Conservation (phyloP, 2,329 filamentous ascomycete species). For the Diaporthe caulivora region DNA sequence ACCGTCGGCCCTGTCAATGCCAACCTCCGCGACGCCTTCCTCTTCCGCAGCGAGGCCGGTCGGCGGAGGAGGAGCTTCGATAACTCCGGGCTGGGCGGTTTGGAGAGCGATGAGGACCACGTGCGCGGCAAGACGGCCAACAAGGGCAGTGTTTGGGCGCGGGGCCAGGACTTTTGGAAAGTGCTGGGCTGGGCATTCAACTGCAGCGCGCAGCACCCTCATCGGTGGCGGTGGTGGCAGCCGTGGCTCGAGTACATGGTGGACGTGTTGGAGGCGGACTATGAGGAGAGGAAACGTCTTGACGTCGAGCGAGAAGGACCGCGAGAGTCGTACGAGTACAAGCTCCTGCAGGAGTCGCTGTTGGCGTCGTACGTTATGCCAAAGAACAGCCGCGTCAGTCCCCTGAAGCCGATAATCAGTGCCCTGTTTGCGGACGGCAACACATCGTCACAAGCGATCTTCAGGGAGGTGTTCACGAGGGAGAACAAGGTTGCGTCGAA, state of each 20-base stretch:
- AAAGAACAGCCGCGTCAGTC: slow-evolving; percentile 57
- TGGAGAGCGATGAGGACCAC: slow-evolving; percentile 61
- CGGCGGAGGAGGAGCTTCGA: slow-evolving; percentile 48
- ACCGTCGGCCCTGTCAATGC: slow-evolving; percentile 78
- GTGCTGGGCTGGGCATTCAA: slow-evolving; percentile 93
- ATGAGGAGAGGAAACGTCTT: slow-evolving; percentile 66
- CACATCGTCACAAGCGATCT: slow-evolving; percentile 64
- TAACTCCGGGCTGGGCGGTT: not conserved
- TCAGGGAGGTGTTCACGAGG: slow-evolving; percentile 75
- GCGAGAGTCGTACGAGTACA: slow-evolving; percentile 44
- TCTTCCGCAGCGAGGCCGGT: slow-evolving; percentile 62
- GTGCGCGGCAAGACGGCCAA: slow-evolving; percentile 72
- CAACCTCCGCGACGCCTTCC: slow-evolving; percentile 79
- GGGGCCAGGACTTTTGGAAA: slow-evolving; percentile 90
- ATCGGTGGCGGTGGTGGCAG: slow-evolving; percentile 85
- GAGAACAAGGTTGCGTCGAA: slow-evolving; percentile 66
- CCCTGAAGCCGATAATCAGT: slow-evolving; percentile 69
- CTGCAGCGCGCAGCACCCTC: slow-evolving; percentile 79
- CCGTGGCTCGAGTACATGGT: slow-evolving; percentile 85
- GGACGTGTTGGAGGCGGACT: slow-evolving; percentile 80
- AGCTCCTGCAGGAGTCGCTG: slow-evolving; percentile 65
- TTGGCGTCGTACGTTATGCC: slow-evolving; percentile 68
- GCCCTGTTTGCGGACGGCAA: slow-evolving; percentile 77
- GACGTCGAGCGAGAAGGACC: slow-evolving; percentile 53
- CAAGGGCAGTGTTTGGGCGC: slow-evolving; percentile 76